Conservation (phyloP, 192 early-diverging fungal species). For the Umbelopsis ramanniana region DNA sequence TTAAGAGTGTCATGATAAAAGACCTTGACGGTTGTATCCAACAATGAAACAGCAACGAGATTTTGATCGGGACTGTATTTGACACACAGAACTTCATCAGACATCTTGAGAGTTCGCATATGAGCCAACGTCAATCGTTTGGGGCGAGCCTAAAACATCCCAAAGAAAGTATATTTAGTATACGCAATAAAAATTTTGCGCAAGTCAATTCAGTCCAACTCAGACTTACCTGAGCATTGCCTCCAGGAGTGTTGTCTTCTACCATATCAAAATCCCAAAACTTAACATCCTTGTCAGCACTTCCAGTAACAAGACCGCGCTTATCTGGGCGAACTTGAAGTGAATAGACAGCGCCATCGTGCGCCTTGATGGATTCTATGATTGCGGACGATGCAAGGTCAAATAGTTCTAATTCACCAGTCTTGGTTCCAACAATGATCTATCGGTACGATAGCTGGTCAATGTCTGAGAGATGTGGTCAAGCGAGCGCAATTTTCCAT, state of each 20-base stretch:
- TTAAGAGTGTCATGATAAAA: constrained; percentile 97
- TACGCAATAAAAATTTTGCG: too few relatives aligned
- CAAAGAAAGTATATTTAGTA: too few relatives aligned
- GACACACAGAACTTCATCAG: constrained; percentile 90
- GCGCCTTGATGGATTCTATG: constrained; percentile 89
- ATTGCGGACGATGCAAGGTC: constrained; percentile 85
- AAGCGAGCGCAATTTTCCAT: too few relatives aligned
- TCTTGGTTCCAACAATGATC: constrained; percentile 92
- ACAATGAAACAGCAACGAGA: constrained; percentile 86
- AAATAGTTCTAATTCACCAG: constrained; percentile 88
- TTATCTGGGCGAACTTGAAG: constrained; percentile 86
- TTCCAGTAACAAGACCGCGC: constrained; percentile 88
- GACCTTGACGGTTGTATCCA: constrained; percentile 97
- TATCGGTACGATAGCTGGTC: constrained; percentile 16
- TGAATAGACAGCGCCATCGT: constrained; percentile 88
- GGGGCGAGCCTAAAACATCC: constrained; percentile 4
- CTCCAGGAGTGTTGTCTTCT: constrained; percentile 38
- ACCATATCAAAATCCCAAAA: constrained; percentile 96
- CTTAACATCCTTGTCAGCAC: constrained; percentile 94
- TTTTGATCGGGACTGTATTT: constrained; percentile 84
- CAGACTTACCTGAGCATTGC: constrained; percentile 1
- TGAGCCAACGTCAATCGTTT: constrained; percentile 82
- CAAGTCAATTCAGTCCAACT: too few relatives aligned
- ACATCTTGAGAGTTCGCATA: constrained; percentile 90
- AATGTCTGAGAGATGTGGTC: background rate